phyloP scores from a whole-genome alignment of 345 rosid genomes.

The Punica granatum region DNA sequence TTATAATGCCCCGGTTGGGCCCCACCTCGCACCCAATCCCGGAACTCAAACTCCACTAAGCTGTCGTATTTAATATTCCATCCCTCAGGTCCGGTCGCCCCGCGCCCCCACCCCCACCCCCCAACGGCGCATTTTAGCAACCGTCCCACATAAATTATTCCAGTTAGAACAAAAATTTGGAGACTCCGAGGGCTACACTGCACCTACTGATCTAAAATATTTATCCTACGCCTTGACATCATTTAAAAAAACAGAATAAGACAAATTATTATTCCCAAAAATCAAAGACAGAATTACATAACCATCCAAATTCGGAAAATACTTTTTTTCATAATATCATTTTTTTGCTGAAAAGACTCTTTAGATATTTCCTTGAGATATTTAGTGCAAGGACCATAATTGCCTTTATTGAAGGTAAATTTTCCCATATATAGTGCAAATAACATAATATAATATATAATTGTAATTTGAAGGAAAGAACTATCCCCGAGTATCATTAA shows the following conservation, averaged over 20 bases:
- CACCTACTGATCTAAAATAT: no score
- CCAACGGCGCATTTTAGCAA: conserved; percentile 4
- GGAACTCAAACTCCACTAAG: conserved; percentile 17
- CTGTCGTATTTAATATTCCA: conserved; percentile 7
- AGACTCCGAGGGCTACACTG: no score
- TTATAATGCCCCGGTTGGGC: conserved; percentile 1
- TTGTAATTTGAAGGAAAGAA: no score
- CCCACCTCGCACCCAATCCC: not conserved
- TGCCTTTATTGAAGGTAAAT: no score
- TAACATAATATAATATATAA: no score
- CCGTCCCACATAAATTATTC: not conserved
- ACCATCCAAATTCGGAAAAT: no score
- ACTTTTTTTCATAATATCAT: no score
- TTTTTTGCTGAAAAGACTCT: no score
- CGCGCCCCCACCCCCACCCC: no score
- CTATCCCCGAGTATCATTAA: no score
- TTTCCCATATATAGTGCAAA: no score
- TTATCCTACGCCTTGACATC: not conserved
- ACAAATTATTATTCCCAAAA: not conserved
- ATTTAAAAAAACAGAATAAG: not conserved
- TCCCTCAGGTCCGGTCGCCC: not conserved
- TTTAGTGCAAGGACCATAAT: not conserved
- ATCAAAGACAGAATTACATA: no score
- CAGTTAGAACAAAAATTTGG: not conserved
- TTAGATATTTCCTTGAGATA: not conserved